Conservation (phyloP, 352 stramenopile species). For the Globisporangium nunn region DNA sequence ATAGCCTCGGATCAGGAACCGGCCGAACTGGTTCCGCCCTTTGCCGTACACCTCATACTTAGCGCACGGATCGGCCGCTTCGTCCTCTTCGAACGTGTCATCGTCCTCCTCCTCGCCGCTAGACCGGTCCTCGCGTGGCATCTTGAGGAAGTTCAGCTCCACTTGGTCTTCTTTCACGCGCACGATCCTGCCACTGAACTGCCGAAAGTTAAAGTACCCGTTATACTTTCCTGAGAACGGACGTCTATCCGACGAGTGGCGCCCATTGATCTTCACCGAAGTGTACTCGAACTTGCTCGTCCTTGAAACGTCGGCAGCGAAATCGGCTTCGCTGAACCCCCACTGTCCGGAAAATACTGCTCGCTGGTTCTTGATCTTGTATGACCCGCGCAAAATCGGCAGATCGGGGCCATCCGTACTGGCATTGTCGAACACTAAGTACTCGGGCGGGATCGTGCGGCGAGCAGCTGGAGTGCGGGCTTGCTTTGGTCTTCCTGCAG, state of each 20-base stretch:
- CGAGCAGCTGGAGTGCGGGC: constrained; percentile 17
- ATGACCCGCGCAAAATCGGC: constrained; percentile 53
- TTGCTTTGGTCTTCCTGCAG: neutral
- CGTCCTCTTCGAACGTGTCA: constrained; percentile 14
- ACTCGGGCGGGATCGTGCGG: constrained; percentile 24
- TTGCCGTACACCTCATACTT: constrained; percentile 60
- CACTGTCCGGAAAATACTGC: constrained; percentile 48
- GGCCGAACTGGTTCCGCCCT: constrained; percentile 54
- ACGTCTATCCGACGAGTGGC: constrained; percentile 29
- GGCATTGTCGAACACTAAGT: constrained; percentile 36
- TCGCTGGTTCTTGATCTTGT: constrained; percentile 34
- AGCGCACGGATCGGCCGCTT: constrained; percentile 16
- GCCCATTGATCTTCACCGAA: constrained; percentile 25
- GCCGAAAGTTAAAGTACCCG: constrained; percentile 65
- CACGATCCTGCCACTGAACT: constrained; percentile 54
- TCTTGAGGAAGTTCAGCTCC: constrained; percentile 56
- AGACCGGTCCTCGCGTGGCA: constrained; percentile 17
- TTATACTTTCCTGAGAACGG: constrained; percentile 62
- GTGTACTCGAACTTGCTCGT: constrained; percentile 70
- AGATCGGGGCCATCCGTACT: constrained; percentile 26
- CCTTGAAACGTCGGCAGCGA: constrained; percentile 18
- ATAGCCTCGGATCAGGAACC: constrained; percentile 67
- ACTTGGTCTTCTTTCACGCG: constrained; percentile 57
- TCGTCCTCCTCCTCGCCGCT: constrained; percentile 17
- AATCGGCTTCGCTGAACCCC: constrained; percentile 61